Evolutionary conservation across 768 basidiomycete genomes (phyloP), one percentile per base, ranked within the genome.

Genomic region (Saitozyma sp.): DNA sequence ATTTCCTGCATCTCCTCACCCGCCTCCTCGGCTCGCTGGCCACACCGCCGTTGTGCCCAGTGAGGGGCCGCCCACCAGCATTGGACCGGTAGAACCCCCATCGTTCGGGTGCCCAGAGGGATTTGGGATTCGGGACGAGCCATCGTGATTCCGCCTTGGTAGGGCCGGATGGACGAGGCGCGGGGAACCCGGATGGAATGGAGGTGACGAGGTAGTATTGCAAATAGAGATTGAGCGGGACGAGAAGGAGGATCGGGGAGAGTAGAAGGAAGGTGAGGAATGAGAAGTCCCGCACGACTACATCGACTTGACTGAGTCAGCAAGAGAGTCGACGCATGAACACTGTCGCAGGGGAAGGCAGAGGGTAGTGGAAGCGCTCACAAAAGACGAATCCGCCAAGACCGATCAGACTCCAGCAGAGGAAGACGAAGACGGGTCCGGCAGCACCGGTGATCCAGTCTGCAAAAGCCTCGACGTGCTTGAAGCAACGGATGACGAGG

Each of bases 141-240:
- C 77, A 63, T 79, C 77, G 29, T n/a, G 53, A 20, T 46, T 71
- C 70, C 14, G 54, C 46, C 3, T 10, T n/a, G 9, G 61, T 62
- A 40, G 61, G 61, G 13, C 20, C 56, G 20, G 54, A 56, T 1
- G 67, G 66, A 42, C 70, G 56, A 11, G 75, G 71, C 19, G 74
- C 63, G 0, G 89, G 84, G 66, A 87, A 90, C 1, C 96, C 96
- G 0, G 96, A 92, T 0, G 82, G 79, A 0, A 90, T 83, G 2
- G 88, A 89, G 73, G 90, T 87, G 50, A 87, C 92, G 64, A 87
- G 88, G 79, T 87, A 96, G 78, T 99, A 98, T 74, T 96, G 91
- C 61, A 80, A 81, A 69, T 86, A 84, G 41, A 95, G 77, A 76
- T 97, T 96, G 61, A 86, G 55, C 3, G 87, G 87, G 61, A 93